Evolutionary conservation across 352 stramenopile genomes (phyloP), one percentile per base, ranked within the genome.

Genomic region (Pythium vanterpoolii): DNA sequence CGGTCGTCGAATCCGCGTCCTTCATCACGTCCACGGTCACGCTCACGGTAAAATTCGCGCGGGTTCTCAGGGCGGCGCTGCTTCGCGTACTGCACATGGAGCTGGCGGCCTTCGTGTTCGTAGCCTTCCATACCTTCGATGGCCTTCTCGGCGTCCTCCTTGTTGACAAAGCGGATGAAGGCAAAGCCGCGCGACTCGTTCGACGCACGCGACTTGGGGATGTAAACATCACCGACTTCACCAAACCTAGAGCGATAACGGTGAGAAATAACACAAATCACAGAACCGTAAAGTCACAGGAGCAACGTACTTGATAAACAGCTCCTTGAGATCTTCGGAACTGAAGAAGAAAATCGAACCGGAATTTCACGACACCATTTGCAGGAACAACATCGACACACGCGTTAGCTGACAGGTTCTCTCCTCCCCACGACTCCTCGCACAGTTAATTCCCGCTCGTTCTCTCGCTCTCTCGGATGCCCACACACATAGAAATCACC

Each of bases 121-220:
- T 86, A 74, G 43, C 73, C 76, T 49, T 93, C 77, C 73, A 89
- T 85, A 51, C 54, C 81, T 18, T 83, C 77, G 52, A 96, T 90
- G 26, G 88, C 88, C 61, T 96, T 86, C 40, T 96, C 88, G 6
- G 88, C 88, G 49, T 96, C 88, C 26, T 87, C 79, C 68, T 93
- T 90, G 64, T 95, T 76, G 61, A 93, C 58, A 66, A 92, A 97
- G 11, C 86, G 81, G 40, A 97, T 88, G 69, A 97, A 97, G 36
- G 85, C 86, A 45, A 91, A 95, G 18, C 81, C 81, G 49, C 76
- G 76, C 61, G 82, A 87, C 68, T 95, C 89, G 56, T 80, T 90
- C 40, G 84, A 87, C 43, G 67, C 66, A 48, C 83, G 79, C 26
- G 84, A 78, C 50, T 83, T 83, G 19, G 84, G 83, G 57, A 93